Percentiles rank a stretch among this genome's conserved stretches.
phyloP scores from a whole-genome alignment of 2,329 filamentous ascomycete genomes.

The Scorias spongiosa region DNA sequence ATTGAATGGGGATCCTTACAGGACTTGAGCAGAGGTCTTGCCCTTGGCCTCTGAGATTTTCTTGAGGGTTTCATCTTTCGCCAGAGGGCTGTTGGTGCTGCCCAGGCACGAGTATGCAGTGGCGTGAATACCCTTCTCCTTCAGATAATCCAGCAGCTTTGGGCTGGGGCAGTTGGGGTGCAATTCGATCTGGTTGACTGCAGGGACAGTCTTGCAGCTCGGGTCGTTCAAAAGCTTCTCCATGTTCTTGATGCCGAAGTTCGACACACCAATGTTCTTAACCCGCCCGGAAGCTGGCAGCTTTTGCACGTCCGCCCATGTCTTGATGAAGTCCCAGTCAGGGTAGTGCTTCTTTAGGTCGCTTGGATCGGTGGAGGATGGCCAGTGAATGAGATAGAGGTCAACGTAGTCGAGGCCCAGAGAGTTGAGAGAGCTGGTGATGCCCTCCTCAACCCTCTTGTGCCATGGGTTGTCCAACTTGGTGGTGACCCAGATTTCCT shows the following conservation, averaged over 20 bases:
- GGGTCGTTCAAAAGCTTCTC: constrained; percentile 55
- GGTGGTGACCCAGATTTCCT: constrained; percentile 60
- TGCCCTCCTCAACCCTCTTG: constrained; percentile 48
- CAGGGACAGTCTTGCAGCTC: constrained; percentile 45
- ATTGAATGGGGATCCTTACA: constrained; percentile 24
- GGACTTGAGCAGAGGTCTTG: constrained; percentile 58
- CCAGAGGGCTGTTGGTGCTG: constrained; percentile 53
- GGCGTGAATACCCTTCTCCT: constrained; percentile 56
- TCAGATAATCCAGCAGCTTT: constrained; percentile 60
- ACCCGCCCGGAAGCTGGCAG: constrained; percentile 54
- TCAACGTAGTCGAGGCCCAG: constrained; percentile 53
- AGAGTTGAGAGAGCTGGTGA: constrained; percentile 44
- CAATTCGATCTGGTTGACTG: constrained; percentile 71
- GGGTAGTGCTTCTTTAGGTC: constrained; percentile 52
- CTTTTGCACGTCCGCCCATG: constrained; percentile 37
- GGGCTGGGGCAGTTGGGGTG: constrained; percentile 71
- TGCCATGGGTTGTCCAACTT: constrained; percentile 75
- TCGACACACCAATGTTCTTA: constrained; percentile 70
- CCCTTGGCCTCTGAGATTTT: constrained; percentile 46
- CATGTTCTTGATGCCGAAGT: constrained; percentile 69
- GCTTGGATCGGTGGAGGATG: constrained; percentile 45
- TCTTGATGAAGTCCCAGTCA: constrained; percentile 74
- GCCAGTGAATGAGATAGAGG: constrained; percentile 61
- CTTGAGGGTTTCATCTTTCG: constrained; percentile 49
- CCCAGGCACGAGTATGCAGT: constrained; percentile 64